Evolutionary conservation across 1,284 basidiomycete genomes (phyloP).

Genomic region (Heterobasidion parviporum): DNA sequence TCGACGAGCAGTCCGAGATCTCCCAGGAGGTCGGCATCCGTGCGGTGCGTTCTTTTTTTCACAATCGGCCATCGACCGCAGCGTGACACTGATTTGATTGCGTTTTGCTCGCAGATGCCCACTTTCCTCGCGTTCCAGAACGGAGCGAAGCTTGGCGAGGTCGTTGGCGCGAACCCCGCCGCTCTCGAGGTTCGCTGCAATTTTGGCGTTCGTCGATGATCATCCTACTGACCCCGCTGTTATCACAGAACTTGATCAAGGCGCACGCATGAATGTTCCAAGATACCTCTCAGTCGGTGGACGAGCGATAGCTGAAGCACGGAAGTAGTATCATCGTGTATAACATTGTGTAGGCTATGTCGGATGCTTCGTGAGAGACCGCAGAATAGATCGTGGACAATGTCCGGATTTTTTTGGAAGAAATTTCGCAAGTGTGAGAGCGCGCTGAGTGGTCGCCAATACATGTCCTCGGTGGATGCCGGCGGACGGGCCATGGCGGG

Average conservation of each 20-base stretch:
- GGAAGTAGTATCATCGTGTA: background rate
- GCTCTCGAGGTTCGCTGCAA: conserved; percentile 22
- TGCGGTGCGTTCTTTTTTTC: conserved; percentile 34
- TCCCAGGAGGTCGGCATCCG: conserved; percentile 58
- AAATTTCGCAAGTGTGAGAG: no score
- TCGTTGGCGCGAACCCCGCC: conserved; percentile 51
- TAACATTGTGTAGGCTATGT: background rate
- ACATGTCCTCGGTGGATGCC: no score
- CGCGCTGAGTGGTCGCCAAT: no score
- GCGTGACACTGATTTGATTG: conserved; percentile 2
- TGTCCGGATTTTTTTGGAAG: no score
- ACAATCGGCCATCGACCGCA: background rate
- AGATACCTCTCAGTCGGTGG: no score
- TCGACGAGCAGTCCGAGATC: conserved; percentile 47
- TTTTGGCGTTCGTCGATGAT: background rate
- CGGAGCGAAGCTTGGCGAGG: conserved; percentile 51
- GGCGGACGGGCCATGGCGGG: no score
- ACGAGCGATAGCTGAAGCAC: background rate
- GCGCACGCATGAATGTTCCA: background rate
- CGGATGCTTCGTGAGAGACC: no score
- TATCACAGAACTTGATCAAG: background rate
- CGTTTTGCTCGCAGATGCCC: conserved; percentile 43
- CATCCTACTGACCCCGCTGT: no score
- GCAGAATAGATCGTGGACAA: no score
- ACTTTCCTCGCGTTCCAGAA: conserved; percentile 72